phyloP scores from a whole-genome alignment of 2,329 filamentous ascomycete genomes.

The Microdochium nivale region DNA sequence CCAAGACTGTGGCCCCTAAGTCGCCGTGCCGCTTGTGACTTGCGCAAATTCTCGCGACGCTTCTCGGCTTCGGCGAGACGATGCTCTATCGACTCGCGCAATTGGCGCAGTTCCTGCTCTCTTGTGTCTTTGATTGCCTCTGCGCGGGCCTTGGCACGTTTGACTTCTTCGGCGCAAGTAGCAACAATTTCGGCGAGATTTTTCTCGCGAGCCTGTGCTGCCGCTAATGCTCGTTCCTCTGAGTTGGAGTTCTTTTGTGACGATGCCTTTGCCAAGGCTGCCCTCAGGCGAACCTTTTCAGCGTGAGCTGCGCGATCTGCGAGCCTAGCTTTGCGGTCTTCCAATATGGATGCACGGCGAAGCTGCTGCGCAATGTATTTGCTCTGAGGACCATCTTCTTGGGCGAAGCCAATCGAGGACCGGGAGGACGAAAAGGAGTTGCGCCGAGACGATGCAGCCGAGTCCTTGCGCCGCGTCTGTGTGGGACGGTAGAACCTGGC shows the following conservation, averaged over 20 bases:
- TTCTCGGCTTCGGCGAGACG: conserved; percentile 69
- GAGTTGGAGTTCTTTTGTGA: conserved; percentile 56
- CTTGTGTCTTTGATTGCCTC: conserved; percentile 75
- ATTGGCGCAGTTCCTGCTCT: conserved; percentile 61
- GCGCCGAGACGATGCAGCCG: conserved; percentile 68
- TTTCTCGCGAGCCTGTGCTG: conserved; percentile 69
- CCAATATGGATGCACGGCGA: conserved; percentile 71
- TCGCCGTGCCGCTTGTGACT: conserved; percentile 42
- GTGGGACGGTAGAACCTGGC: conserved; percentile 67
- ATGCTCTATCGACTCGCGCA: conserved; percentile 70
- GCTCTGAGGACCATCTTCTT: conserved; percentile 54
- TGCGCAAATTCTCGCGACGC: conserved; percentile 57
- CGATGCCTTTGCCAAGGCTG: conserved; percentile 64
- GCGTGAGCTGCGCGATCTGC: conserved; percentile 75
- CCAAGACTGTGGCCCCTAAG: conserved; percentile 43
- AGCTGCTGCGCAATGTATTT: conserved; percentile 72
- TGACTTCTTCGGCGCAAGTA: conserved; percentile 74
- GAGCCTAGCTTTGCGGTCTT: conserved; percentile 70
- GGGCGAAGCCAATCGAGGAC: conserved; percentile 51
- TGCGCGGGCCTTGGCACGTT: conserved; percentile 73
- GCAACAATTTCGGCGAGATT: conserved; percentile 77
- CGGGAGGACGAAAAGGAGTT: conserved; percentile 74
- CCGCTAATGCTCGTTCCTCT: conserved; percentile 70
- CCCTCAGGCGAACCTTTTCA: conserved; percentile 71
- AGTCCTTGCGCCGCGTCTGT: conserved; percentile 62